Evolutionary conservation across 106 monocot genomes (phyloP), one percentile per base, ranked within the genome.

Genomic region (Chionographis japonica): DNA sequence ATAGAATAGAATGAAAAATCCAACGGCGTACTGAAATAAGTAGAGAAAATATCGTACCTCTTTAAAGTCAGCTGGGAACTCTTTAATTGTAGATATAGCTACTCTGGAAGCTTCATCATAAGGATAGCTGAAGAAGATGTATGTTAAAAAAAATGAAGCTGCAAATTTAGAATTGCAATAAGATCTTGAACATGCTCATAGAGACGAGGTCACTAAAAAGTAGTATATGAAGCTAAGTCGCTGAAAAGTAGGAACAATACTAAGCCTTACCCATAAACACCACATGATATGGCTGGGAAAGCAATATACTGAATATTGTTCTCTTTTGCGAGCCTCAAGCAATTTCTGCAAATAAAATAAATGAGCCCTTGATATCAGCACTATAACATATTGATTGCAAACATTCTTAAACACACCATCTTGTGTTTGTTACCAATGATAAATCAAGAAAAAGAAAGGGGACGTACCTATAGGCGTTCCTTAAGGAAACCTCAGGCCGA

Each of bases 251-350:
- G 14, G 3, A 65, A 58, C 1, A 0, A 12, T 8, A 63, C 12
- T 2, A 27, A 15, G n/a, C 40, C 67, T 71, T 91, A 97, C 97
- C 87, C 61, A 65, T 74, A 97, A 71, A 89, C 83, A 71, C 97
- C 97, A 75, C 97, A 97, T 27, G 97, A 92, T 80, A 97, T 89
- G 62, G 97, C 86, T 58, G 97, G 97, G 57, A 97, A 97, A 66
- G 97, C 92, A 70, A 97, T 89, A 72, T 92, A 97, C 61, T 85
- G 67, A 72, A 97, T 85, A 63, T 66, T 74, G 63, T 89, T 92
- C 70, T 89, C 92, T 82, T 92, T 97, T 51, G 92, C 97, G 63
- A 97, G 72, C 76, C 37, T 80, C 71, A 92, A 80, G 68, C 83
- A 85, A 63, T 80, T 92, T 77, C 97, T 97, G 88, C 61, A 83